phyloP scores from a whole-genome alignment of 768 basidiomycete genomes.

The Tricholoma matsutake region DNA sequence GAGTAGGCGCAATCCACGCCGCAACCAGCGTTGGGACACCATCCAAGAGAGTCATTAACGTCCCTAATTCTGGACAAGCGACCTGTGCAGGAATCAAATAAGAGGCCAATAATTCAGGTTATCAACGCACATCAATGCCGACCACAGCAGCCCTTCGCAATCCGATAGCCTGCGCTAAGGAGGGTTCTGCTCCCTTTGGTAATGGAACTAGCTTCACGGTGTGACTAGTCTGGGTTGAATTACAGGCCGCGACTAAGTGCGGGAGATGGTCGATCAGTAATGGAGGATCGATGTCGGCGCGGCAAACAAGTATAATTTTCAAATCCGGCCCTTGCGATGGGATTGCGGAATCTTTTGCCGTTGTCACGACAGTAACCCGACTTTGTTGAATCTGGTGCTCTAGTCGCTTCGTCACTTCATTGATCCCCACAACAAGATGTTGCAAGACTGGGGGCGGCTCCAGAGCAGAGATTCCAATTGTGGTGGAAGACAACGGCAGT shows the following conservation, averaged over 20 bases:
- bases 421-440: constrained; percentile 68
- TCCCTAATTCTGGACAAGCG: constrained; percentile 35
- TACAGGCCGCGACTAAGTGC: constrained; percentile 73
- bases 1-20: constrained; percentile 53
- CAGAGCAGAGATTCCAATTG: constrained; percentile 4
- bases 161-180: constrained; percentile 60
- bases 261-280: constrained; percentile 73
- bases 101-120: constrained; percentile 8
- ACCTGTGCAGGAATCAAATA: constrained; percentile 29
- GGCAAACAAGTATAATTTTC: constrained; percentile 63
- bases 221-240: constrained; percentile 40
- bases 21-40: constrained; percentile 57
- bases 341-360: constrained; percentile 10
- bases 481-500: not conserved
- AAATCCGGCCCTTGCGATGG: constrained; percentile 21
- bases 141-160: constrained; percentile 64
- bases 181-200: constrained; percentile 61
- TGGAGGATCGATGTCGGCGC: constrained; percentile 71
- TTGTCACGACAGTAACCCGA: constrained; percentile 26
- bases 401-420: constrained; percentile 71
- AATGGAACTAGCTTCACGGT: constrained; percentile 59
- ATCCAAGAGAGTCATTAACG: constrained; percentile 39
- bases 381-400: constrained; percentile 49
- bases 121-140: constrained; percentile 57
- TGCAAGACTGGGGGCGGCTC: constrained; percentile 37